Evolutionary conservation across 169 alveolate genomes (phyloP).

Genomic region (Prorocentrum cordatum): DNA sequence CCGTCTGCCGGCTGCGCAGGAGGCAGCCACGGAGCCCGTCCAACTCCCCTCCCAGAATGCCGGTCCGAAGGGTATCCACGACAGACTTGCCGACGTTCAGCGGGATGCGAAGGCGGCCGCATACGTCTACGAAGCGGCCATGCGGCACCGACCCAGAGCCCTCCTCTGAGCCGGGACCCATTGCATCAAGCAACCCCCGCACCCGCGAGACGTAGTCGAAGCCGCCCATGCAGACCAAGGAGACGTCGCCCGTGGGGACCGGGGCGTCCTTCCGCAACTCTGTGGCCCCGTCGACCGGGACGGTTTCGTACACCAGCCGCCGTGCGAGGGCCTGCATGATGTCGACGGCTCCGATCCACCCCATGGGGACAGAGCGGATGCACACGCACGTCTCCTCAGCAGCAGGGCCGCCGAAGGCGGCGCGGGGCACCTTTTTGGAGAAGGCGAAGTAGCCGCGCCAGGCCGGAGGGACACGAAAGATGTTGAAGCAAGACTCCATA

Average conservation of each 20-base stretch:
- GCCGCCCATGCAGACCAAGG: neutral
- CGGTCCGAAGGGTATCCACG: too few relatives aligned
- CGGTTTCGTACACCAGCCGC: neutral
- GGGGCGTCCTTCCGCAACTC: neutral
- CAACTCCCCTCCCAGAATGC: too few relatives aligned
- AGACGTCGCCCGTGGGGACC: neutral
- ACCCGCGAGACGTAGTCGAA: neutral
- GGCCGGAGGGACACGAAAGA: neutral
- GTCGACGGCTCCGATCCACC: neutral
- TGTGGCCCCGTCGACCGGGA: neutral
- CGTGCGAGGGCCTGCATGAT: neutral
- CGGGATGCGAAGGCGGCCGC: too few relatives aligned
- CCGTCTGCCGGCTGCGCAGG: too few relatives aligned
- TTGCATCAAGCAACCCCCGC: too few relatives aligned
- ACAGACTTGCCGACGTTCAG: too few relatives aligned
- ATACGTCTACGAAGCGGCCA: too few relatives aligned
- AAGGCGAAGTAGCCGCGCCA: neutral
- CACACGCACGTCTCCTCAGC: neutral
- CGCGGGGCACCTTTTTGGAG: neutral
- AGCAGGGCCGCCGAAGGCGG: neutral
- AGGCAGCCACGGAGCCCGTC: too few relatives aligned
- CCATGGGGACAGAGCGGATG: neutral
- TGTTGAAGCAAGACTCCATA: neutral
- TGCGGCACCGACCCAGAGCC: too few relatives aligned
- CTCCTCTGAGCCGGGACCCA: too few relatives aligned